phyloP scores from a whole-genome alignment of 768 basidiomycete species.

The Sutorius australiensis region DNA sequence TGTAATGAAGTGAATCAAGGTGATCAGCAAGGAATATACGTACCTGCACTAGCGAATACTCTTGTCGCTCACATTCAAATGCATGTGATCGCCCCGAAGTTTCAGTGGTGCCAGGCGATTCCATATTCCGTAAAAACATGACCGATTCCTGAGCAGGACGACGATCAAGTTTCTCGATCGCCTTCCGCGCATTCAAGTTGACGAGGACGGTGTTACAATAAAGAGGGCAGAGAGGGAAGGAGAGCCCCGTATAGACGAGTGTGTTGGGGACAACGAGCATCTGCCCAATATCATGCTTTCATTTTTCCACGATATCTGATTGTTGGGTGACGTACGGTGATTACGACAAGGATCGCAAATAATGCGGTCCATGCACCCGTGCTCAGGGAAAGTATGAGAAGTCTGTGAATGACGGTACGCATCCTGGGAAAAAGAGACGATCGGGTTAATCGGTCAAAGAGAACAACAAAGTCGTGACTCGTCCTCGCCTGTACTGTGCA shows the following conservation, averaged over 20 bases:
- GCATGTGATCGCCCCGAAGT: not conserved
- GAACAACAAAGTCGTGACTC: too few relatives aligned
- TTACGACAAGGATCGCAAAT: conserved; percentile 10
- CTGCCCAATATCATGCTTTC: not conserved
- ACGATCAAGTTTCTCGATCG: conserved; percentile 13
- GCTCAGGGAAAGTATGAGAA: conserved; percentile 12
- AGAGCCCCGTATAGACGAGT: conserved; percentile 18
- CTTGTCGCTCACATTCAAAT: not conserved
- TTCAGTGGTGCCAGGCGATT: not conserved
- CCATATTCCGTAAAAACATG: conserved; percentile 1
- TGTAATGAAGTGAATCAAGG: not conserved
- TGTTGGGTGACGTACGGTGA: conserved; percentile 6
- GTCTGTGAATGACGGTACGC: conserved; percentile 14
- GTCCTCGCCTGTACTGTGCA: conserved; percentile 10
- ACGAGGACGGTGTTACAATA: conserved; percentile 32
- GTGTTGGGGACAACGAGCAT: conserved; percentile 13
- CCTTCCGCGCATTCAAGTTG: conserved; percentile 28
- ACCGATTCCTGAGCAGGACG: conserved; percentile 4
- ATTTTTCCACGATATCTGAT: not conserved
- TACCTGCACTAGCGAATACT: not conserved
- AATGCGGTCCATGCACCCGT: conserved; percentile 18
- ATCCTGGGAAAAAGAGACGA: conserved; percentile 6
- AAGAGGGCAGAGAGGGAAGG: conserved; percentile 29
- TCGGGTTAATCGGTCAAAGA: not conserved
- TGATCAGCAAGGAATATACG: not conserved